A percentile compares a stretch with the other conserved stretches of the same genome.
phyloP scores from a whole-genome alignment of 83 land plant genomes.

The Isoetes engelmannii region DNA sequence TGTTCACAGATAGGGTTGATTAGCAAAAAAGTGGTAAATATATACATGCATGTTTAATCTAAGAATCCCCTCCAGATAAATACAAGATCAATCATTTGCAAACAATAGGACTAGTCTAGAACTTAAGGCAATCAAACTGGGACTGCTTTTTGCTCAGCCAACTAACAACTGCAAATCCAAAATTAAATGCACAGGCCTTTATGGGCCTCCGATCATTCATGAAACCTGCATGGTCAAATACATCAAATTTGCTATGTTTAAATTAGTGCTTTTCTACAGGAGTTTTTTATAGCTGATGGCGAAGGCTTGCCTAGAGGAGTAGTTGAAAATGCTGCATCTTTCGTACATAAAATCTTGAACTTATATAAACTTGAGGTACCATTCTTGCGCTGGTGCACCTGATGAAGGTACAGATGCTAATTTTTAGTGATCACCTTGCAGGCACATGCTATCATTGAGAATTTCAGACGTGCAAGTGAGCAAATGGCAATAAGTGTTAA shows the following conservation, averaged over 20 bases:
- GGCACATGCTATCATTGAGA: slow-evolving; percentile 57
- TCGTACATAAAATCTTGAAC: slow-evolving; percentile 48
- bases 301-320: slow-evolving; percentile 78
- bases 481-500: slow-evolving; percentile 39
- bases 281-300: slow-evolving; percentile 81
- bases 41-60: no score
- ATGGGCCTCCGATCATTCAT: no score
- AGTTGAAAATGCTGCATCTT: slow-evolving; percentile 58
- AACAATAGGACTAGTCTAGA: not conserved
- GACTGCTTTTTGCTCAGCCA: no score
- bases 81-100: not conserved
- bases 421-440: slow-evolving; percentile 29
- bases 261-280: slow-evolving; percentile 30
- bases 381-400: not conserved
- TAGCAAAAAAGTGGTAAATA: no score
- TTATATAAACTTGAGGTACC: slow-evolving; percentile 63
- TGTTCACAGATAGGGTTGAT: no score
- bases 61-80: not conserved
- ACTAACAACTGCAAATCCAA: no score
- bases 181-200: no score
- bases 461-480: slow-evolving; percentile 61
- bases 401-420: not conserved
- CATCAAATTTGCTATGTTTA: no score
- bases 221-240: no score
- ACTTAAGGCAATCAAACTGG: no score